phyloP scores from a whole-genome alignment of 108 stramenopile species.

The Poteriospumella lacustris region DNA sequence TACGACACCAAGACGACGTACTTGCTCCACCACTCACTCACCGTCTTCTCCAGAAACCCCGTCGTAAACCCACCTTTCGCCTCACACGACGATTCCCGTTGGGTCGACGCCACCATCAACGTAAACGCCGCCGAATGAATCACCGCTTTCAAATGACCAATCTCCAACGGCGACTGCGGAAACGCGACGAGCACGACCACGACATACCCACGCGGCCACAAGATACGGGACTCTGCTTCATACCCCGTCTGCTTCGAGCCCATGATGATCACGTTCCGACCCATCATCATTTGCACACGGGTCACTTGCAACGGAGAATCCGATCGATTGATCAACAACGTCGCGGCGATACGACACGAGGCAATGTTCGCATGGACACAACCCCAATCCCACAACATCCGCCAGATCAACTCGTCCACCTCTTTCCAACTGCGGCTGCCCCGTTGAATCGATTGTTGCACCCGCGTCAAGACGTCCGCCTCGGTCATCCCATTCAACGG shows the following conservation, averaged over 20 bases:
- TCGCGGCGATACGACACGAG: neutral
- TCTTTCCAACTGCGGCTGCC: neutral
- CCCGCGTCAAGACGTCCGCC: neutral
- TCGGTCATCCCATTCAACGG: no score
- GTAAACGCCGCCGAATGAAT: conserved; percentile 1
- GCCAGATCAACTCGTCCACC: neutral
- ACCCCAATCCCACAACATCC: conserved; percentile 15
- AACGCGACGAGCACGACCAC: neutral
- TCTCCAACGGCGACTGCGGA: conserved; percentile 2
- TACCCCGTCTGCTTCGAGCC: neutral
- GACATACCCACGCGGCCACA: neutral
- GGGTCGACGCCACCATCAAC: neutral
- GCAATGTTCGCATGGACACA: neutral
- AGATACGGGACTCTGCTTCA: neutral
- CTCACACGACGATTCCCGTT: neutral
- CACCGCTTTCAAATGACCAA: conserved; percentile 2
- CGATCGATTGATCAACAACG: conserved; percentile 12
- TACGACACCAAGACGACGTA: conserved; percentile 13
- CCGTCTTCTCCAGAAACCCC: conserved; percentile 15
- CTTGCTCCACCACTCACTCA: conserved; percentile 26
- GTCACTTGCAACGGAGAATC: neutral
- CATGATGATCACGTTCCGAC: neutral
- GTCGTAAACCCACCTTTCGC: conserved; percentile 1
- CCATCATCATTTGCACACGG: conserved; percentile 1
- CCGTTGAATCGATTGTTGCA: neutral